These are phyloP conservation scores for Pythium chondricola DNA, from an alignment of 352 stramenopile species.

Conservation along the genomic window DNA sequence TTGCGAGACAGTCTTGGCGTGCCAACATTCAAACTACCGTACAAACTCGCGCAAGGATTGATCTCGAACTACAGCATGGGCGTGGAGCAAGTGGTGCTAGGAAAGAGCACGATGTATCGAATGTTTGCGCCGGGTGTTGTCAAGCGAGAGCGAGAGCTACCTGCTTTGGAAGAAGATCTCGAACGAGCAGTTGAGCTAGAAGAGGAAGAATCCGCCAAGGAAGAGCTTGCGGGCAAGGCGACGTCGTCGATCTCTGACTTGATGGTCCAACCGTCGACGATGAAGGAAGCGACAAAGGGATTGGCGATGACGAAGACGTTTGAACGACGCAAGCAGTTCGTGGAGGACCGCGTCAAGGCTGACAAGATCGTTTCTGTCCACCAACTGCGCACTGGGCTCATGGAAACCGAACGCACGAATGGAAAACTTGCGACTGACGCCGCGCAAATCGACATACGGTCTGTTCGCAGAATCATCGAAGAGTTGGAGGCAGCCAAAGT, in stretches of 20 bases:
- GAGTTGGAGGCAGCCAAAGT: slow-evolving; percentile 44
- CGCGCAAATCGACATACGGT: slow-evolving; percentile 54
- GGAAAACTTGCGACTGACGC: slow-evolving; percentile 16
- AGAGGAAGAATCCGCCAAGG: neutral
- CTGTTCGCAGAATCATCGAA: slow-evolving; percentile 56
- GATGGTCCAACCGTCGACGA: slow-evolving; percentile 40
- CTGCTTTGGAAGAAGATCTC: neutral
- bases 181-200: slow-evolving; percentile 1
- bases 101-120: slow-evolving; percentile 81
- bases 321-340: slow-evolving; percentile 44
- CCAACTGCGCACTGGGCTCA: slow-evolving; percentile 46
- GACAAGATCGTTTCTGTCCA: slow-evolving; percentile 71
- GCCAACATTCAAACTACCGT: slow-evolving; percentile 79
- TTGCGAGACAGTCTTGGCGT: slow-evolving; percentile 71
- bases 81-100: slow-evolving; percentile 70
- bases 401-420: slow-evolving; percentile 36
- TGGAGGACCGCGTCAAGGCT: slow-evolving; percentile 44
- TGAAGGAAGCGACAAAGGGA: slow-evolving; percentile 44
- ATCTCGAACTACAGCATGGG: slow-evolving; percentile 77
- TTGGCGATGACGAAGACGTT: slow-evolving; percentile 48
- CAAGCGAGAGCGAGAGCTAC: slow-evolving; percentile 3
- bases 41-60: slow-evolving; percentile 70
- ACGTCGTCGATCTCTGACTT: neutral
- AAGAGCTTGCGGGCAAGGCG: neutral
- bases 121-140: slow-evolving; percentile 51